Evolutionary conservation across 1,284 basidiomycete species (phyloP).

Genomic region (Pseudozyma flocculosa): DNA sequence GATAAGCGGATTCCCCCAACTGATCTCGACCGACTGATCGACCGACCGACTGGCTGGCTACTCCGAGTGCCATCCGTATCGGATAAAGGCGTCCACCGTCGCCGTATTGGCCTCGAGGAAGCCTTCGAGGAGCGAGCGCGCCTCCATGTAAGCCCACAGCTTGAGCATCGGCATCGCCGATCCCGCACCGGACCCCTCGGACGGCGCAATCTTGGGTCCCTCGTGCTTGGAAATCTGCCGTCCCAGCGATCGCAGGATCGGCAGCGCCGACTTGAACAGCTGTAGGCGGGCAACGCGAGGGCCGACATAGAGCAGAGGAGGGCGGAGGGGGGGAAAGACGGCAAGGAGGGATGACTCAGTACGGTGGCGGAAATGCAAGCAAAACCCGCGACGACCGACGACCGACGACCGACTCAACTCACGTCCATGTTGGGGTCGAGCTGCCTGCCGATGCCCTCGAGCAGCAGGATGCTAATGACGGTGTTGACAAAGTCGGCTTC

Average conservation of each 20-base stretch:
- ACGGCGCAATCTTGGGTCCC: slow-evolving; percentile 9
- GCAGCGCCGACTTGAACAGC: slow-evolving; percentile 53
- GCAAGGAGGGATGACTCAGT: no score
- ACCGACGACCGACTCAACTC: slow-evolving; percentile 65
- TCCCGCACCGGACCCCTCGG: slow-evolving; percentile 19
- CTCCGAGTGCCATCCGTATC: slow-evolving; percentile 52
- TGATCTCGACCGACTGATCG: no score
- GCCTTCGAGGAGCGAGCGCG: slow-evolving; percentile 28
- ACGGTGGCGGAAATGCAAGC: no score
- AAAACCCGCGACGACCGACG: no score
- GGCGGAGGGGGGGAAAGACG: no score
- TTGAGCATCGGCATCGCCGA: slow-evolving; percentile 46
- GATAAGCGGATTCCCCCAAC: no score
- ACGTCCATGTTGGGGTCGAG: slow-evolving; percentile 89
- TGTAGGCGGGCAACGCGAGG: slow-evolving; percentile 1
- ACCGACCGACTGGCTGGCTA: no score
- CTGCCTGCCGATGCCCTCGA: slow-evolving; percentile 94
- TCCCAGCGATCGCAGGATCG: slow-evolving; percentile 51
- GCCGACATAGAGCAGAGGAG: background rate
- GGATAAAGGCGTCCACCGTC: slow-evolving; percentile 49
- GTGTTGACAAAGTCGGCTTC: slow-evolving; percentile 99
- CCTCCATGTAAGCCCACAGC: slow-evolving; percentile 51
- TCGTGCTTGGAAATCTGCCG: slow-evolving; percentile 21
- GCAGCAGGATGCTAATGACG: slow-evolving; percentile 84
- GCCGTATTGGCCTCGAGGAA: slow-evolving; percentile 34